phyloP scores from a whole-genome alignment of 768 basidiomycete species.

The Leccinum ochraceum region DNA sequence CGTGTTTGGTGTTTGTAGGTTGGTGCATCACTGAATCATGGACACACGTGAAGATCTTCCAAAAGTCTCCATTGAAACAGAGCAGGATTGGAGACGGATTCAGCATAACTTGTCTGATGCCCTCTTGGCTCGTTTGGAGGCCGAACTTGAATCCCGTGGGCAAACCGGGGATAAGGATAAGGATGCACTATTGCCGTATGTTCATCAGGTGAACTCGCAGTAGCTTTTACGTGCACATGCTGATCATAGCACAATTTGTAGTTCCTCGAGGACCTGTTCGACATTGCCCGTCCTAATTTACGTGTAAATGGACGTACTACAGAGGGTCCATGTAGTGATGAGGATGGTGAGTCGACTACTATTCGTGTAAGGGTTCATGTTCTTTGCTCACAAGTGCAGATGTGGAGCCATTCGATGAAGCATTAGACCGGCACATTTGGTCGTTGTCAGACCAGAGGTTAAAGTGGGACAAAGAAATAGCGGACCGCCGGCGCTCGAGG shows the following conservation, averaged over 20 bases:
- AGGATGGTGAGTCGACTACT: constrained; percentile 44
- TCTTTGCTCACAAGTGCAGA: constrained; percentile 38
- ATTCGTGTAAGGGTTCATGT: background rate
- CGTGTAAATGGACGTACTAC: constrained; percentile 79
- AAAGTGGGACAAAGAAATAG: constrained; percentile 73
- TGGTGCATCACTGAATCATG: constrained; percentile 11
- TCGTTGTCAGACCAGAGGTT: constrained; percentile 73
- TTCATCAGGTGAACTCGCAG: constrained; percentile 45
- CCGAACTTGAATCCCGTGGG: constrained; percentile 43
- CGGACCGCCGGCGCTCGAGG: constrained; percentile 60
- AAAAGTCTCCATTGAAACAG: constrained; percentile 62
- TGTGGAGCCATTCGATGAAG: constrained; percentile 84
- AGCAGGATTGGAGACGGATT: constrained; percentile 67
- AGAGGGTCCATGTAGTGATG: constrained; percentile 59
- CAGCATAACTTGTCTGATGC: constrained; percentile 52
- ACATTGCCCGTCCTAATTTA: constrained; percentile 66
- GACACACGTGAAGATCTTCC: constrained; percentile 45
- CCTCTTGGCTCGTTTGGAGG: constrained; percentile 47
- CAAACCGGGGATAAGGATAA: constrained; percentile 39
- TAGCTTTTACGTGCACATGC: constrained; percentile 1
- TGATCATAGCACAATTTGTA: constrained; percentile 23
- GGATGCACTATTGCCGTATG: constrained; percentile 48
- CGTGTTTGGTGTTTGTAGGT: too few relatives aligned
- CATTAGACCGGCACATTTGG: constrained; percentile 81
- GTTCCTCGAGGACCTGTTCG: constrained; percentile 65